Conservation (phyloP, 1,139 yeast genomes). For the Debaryomycetaceae sp. region DNA sequence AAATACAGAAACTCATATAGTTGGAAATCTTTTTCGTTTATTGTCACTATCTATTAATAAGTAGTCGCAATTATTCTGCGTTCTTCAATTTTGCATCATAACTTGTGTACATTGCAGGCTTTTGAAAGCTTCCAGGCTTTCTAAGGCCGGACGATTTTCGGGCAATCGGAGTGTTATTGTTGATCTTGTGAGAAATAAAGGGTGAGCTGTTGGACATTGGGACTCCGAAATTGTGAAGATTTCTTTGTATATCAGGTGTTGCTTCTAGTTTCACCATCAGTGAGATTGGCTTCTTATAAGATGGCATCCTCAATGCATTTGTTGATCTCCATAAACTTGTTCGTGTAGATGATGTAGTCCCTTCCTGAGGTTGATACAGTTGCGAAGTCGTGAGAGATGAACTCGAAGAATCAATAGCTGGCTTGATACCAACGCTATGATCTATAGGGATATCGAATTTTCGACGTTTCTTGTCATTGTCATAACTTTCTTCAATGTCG, state of each 20-base stretch:
- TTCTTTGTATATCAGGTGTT: neutral
- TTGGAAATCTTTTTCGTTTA: too few species aligned
- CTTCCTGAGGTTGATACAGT: neutral
- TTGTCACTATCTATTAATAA: too few species aligned
- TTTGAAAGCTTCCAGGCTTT: conserved; percentile 53
- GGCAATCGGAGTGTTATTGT: conserved; percentile 4
- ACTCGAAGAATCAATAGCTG: neutral
- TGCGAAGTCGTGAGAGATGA: neutral
- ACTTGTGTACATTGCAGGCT: conserved; percentile 12
- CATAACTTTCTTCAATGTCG: too few species aligned
- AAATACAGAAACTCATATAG: too few species aligned
- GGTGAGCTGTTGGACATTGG: conserved; percentile 20
- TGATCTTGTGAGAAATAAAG: conserved; percentile 31
- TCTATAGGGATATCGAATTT: neutral
- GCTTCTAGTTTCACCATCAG: neutral
- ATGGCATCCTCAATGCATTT: conserved; percentile 31
- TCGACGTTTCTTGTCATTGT: neutral
- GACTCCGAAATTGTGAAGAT: neutral
- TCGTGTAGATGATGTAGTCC: conserved; percentile 1
- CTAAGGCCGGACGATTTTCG: conserved; percentile 27
- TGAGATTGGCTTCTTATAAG: conserved; percentile 32
- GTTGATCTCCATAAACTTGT: conserved; percentile 13
- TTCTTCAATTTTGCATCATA: neutral
- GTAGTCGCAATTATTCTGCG: neutral
- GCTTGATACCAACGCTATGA: neutral